phyloP scores from a whole-genome alignment of 345 rosid species.

The Boechera divaricarpa region DNA sequence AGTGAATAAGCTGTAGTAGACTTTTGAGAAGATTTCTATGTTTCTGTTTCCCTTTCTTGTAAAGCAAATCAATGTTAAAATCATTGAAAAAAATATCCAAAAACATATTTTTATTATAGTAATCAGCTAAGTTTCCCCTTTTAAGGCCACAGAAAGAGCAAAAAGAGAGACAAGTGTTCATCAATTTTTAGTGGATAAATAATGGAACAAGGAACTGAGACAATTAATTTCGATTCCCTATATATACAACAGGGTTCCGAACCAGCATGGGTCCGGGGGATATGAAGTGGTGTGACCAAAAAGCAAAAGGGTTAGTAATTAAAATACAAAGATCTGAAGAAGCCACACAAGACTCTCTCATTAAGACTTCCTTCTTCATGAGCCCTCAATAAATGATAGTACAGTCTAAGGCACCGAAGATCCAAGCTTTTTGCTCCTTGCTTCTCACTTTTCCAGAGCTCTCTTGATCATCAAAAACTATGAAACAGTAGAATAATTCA shows the following conservation, averaged over 20 bases:
- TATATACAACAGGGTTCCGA: conserved; percentile 49
- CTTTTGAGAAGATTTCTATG: conserved; percentile 20
- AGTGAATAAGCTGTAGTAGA: conserved; percentile 19
- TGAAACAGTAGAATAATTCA: conserved; percentile 47
- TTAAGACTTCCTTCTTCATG: conserved; percentile 34
- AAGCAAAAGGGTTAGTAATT: conserved; percentile 47
- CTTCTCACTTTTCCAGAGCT: conserved; percentile 24
- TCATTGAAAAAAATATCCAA: background rate
- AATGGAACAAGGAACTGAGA: conserved; percentile 44
- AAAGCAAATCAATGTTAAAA: conserved; percentile 7
- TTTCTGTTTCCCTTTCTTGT: conserved; percentile 19
- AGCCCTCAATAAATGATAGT: conserved; percentile 34
- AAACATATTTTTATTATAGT: background rate
- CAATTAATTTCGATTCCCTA: conserved; percentile 40
- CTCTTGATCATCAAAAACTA: conserved; percentile 29
- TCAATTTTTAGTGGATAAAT: conserved; percentile 25
- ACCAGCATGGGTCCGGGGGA: conserved; percentile 39
- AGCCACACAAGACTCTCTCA: conserved; percentile 39
- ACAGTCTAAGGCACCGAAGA: conserved; percentile 36
- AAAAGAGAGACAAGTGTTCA: conserved; percentile 16
- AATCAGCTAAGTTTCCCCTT: background rate
- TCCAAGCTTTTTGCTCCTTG: conserved; percentile 42
- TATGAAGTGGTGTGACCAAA: conserved; percentile 31
- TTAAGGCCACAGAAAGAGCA: conserved; percentile 1
- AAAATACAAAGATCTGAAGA: conserved; percentile 43